Conservation (phyloP, 176 grass and related monocot species). For the Bothriochloa decipiens region DNA sequence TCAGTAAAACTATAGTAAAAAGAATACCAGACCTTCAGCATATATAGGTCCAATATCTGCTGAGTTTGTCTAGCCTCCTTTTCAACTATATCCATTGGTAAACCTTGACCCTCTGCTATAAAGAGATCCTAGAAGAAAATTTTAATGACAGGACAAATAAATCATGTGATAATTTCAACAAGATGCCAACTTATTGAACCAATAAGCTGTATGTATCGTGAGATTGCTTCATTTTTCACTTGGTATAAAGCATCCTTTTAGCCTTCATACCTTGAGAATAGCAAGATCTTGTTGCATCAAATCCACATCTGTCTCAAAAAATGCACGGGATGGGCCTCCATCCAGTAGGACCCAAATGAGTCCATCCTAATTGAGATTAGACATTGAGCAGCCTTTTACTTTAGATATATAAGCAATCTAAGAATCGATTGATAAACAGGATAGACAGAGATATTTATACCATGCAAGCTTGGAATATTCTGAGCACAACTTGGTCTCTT, state of each 20-base stretch:
- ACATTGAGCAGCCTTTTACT: constrained; percentile 26
- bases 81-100: constrained; percentile 75
- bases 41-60: constrained; percentile 78
- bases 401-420: constrained; percentile 33
- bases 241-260: constrained; percentile 18
- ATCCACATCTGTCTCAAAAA: constrained; percentile 72
- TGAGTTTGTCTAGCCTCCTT: constrained; percentile 67
- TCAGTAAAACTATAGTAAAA: constrained; percentile 36
- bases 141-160: constrained; percentile 26
- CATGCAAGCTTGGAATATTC: constrained; percentile 84
- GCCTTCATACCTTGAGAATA: constrained; percentile 71
- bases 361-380: constrained; percentile 62
- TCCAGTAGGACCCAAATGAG: constrained; percentile 84
- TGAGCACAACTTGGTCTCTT: constrained; percentile 86
- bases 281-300: constrained; percentile 81
- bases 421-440: constrained; percentile 17
- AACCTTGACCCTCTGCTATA: constrained; percentile 92
- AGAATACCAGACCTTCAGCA: constrained; percentile 63
- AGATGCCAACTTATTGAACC: constrained; percentile 21
- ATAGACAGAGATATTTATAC: constrained; percentile 49
- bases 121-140: constrained; percentile 79
- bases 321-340: constrained; percentile 85
- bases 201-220: background rate
- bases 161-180: constrained; percentile 28
- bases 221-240: constrained; percentile 29